Base-by-base conservation (phyloP, 352 stramenopile species). In the Globisporangium splendens region DNA sequence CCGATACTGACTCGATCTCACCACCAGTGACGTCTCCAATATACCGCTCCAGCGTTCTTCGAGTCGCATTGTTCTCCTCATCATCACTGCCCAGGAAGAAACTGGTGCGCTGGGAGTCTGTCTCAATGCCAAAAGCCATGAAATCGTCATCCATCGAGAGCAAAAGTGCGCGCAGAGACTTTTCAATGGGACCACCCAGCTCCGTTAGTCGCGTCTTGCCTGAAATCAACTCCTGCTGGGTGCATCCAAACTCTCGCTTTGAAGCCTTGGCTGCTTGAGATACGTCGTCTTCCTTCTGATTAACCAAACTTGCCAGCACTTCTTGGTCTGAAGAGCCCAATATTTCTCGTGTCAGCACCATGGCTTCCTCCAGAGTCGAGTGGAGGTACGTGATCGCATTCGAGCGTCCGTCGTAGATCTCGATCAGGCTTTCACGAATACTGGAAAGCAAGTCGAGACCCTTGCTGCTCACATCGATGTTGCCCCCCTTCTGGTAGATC, bases 91-190 rank as follows among this genome's bases (percentile, higher is more conserved):
- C 82, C 11, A 93, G 56, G 21, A 90, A 87, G 50, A 93, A 93
- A 49, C 78, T 87, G 21, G 89, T 61, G 0, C 70, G 78, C 41
- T 92, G 78, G 5, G 70, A 59, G 39, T 70, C 62, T 1, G 73
- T 85, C 46, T 93, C 82, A 53, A 93, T 90, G 24, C 79, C 84
- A 60, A 89, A 92, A n/a, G 74, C 72, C 49, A 59, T 62, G 52
- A 93, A 85, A 17, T 88, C 73, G 21, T 84, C 69, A 18, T 85
- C 77, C 61, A 83, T 78, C 12, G 78, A 79, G n/a, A 75, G 79
- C 44, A 93, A 62, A 28, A 91, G 61, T 31, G 68, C 70, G 14
- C 72, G 68, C 28, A 91, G 57, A 5, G 63, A 70, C 11, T 7
- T 55, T 28, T 86, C 68, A 17, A 87, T 68, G 18, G 70, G 69